Percentiles rank a stretch among this genome's conserved stretches.
Evolutionary conservation across 805 yeast species (phyloP).

Genomic region (Wickerhamomyces ciferrii): DNA sequence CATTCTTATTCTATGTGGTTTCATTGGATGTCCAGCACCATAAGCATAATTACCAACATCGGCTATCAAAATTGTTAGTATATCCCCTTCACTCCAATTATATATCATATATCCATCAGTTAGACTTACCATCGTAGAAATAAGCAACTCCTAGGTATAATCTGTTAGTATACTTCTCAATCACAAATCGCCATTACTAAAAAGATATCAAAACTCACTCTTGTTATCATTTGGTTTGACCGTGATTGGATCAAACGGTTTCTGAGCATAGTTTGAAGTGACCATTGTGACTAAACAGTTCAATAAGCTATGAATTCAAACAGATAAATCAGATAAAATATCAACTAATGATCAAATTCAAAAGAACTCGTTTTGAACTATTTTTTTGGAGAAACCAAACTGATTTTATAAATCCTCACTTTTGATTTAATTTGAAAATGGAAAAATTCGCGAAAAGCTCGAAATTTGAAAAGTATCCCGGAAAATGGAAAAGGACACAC

Average conservation of each 20-base stretch:
- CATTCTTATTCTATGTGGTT: constrained; percentile 98
- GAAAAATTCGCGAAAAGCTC: not conserved
- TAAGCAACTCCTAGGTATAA: constrained; percentile 49
- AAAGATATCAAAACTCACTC: constrained; percentile 24
- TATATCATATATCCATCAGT: constrained; percentile 34
- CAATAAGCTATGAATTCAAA: not conserved
- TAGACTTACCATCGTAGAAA: constrained; percentile 53
- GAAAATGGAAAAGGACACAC: too few relatives aligned
- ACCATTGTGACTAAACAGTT: not conserved
- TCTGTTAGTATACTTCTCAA: constrained; percentile 8
- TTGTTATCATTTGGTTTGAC: constrained; percentile 51
- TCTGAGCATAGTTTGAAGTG: constrained; percentile 24
- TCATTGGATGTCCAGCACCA: constrained; percentile 99
- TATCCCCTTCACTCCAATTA: too few relatives aligned
- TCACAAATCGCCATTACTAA: too few relatives aligned
- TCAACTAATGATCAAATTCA: too few relatives aligned
- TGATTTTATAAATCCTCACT: not conserved
- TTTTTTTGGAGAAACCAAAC: too few relatives aligned
- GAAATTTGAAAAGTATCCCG: too few relatives aligned
- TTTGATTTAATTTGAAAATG: not conserved
- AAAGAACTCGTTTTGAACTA: too few relatives aligned
- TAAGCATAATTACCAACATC: constrained; percentile 98
- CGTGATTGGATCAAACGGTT: constrained; percentile 60
- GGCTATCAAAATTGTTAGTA: constrained; percentile 30
- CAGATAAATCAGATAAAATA: not conserved